Evolutionary conservation across 2,329 filamentous ascomycete genomes (phyloP), one percentile per base, ranked within the genome.

Genomic region (Graphium sp.): DNA sequence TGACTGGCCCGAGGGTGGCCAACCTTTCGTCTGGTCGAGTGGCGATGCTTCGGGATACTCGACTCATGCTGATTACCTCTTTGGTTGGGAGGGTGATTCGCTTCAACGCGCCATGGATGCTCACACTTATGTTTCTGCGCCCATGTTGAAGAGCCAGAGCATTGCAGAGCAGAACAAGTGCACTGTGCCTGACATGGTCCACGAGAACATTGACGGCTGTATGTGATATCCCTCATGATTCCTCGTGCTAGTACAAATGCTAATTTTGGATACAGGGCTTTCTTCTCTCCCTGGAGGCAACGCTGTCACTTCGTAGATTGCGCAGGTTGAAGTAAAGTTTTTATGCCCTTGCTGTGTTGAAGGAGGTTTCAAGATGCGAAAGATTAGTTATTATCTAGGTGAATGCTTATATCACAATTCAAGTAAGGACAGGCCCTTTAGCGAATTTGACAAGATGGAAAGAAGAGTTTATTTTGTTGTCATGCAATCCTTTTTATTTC

Each of bases 181-280:
- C 25, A 32, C 21, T 12, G 25, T 28, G 15, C 31, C 48, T 15
- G 56, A 62, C 37, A 54, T 59, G 37, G 57, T 59, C 9, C 49
- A 50, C 18, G 61, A 66, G 44, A 36, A 53, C 7, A 56, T 63
- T 30, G 58, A 62, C 27, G 60, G 57, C 42, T 61, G 57, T 31
- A 20, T 19, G 29, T 31, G 7, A 14, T 22, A 14, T n/a, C 12
- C 12, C 9, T 15, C 18, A 11, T 5, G 13, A 5, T n/a, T 29
- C 7, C 12, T 4, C 28, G 20, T 2, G 2, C 12, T 7, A 5
- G 14, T 29, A 15, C 21, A 18, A 24, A 12, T 11, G 11, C 28
- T 29, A 23, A 29, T 12, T n/a, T n/a, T n/a, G n/a, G n/a, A n/a
- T n/a, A n/a, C n/a, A n/a, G n/a, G n/a, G n/a, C n/a, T n/a, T n/a